phyloP scores from a whole-genome alignment of 2,329 filamentous ascomycete species.

The Tolypocladium album region DNA sequence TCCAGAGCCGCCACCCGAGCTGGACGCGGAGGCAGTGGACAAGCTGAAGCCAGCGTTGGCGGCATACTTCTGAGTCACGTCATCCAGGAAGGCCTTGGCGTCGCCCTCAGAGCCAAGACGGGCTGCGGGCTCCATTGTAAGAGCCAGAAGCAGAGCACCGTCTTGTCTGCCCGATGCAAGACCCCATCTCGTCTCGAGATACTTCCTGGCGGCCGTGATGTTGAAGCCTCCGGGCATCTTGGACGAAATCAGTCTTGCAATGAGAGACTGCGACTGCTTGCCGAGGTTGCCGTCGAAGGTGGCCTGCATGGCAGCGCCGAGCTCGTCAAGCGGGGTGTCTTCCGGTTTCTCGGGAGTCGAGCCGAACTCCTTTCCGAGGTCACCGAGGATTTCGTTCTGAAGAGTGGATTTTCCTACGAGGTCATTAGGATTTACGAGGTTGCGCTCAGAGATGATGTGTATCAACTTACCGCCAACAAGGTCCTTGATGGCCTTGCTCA shows the following conservation, averaged over 20 bases:
- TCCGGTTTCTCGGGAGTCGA: constrained; percentile 97
- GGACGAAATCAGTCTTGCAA: constrained; percentile 90
- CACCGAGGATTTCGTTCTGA: constrained; percentile 96
- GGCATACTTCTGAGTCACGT: constrained; percentile 83
- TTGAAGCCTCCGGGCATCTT: constrained; percentile 99
- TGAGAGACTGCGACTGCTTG: constrained; percentile 87
- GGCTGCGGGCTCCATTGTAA: constrained; percentile 85
- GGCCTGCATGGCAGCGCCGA: constrained; percentile 89
- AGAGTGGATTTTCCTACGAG: constrained; percentile 84
- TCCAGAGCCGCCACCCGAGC: constrained; percentile 56
- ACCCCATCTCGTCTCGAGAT: constrained; percentile 90
- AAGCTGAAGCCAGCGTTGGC: constrained; percentile 72
- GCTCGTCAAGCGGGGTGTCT: constrained; percentile 91
- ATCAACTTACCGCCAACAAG: constrained; percentile 73
- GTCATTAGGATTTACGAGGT: background rate
- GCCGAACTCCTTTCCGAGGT: constrained; percentile 95
- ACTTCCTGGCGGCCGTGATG: constrained; percentile 90
- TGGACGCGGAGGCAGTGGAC: constrained; percentile 63
- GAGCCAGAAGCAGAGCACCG: constrained; percentile 73
- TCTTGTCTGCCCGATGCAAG: constrained; percentile 80
- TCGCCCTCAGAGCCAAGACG: constrained; percentile 85
- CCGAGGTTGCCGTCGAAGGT: constrained; percentile 98
- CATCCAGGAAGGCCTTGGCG: constrained; percentile 86
- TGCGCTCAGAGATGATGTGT: background rate
- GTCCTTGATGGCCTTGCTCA: constrained; percentile 97